Evolutionary conservation across 768 basidiomycete species (phyloP).

Genomic region (Psilocybe cubensis): DNA sequence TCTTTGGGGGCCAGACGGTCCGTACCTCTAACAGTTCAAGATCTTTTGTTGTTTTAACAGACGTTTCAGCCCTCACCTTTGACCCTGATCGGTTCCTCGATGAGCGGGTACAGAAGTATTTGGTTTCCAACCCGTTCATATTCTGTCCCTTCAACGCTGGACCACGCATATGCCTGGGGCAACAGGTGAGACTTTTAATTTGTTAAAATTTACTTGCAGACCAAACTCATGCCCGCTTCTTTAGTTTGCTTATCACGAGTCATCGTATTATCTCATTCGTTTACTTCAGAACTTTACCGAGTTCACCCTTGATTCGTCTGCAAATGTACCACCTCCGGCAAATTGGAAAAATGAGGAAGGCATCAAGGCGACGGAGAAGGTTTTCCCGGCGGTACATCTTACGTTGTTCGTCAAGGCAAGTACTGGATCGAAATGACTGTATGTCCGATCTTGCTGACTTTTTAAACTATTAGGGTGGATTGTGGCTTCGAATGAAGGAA

Average conservation of each 20-base stretch:
- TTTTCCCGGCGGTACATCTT: slow-evolving; percentile 39
- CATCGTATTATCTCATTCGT: slow-evolving; percentile 56
- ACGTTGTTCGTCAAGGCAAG: slow-evolving; percentile 43
- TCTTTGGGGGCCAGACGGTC: slow-evolving; percentile 71
- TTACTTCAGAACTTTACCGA: slow-evolving; percentile 52
- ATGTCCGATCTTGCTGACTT: not conserved
- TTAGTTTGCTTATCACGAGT: slow-evolving; percentile 54
- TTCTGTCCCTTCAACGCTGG: slow-evolving; percentile 74
- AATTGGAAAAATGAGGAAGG: slow-evolving; percentile 42
- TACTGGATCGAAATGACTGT: not conserved
- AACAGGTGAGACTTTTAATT: slow-evolving; percentile 25
- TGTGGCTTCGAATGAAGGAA: not conserved
- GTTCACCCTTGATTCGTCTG: slow-evolving; percentile 35
- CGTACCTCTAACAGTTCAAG: not conserved
- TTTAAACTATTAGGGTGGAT: not conserved
- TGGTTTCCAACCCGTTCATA: slow-evolving; percentile 66
- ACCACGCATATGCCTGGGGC: slow-evolving; percentile 63
- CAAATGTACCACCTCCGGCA: slow-evolving; percentile 45
- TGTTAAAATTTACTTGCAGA: not conserved
- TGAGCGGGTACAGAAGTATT: slow-evolving; percentile 53
- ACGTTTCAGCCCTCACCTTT: slow-evolving; percentile 47
- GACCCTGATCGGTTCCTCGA: slow-evolving; percentile 72
- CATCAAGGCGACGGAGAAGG: slow-evolving; percentile 42
- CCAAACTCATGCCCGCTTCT: not conserved
- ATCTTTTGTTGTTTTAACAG: not conserved